phyloP scores from a whole-genome alignment of 345 rosid genomes.

The Excoecaria cochinchinensis region DNA sequence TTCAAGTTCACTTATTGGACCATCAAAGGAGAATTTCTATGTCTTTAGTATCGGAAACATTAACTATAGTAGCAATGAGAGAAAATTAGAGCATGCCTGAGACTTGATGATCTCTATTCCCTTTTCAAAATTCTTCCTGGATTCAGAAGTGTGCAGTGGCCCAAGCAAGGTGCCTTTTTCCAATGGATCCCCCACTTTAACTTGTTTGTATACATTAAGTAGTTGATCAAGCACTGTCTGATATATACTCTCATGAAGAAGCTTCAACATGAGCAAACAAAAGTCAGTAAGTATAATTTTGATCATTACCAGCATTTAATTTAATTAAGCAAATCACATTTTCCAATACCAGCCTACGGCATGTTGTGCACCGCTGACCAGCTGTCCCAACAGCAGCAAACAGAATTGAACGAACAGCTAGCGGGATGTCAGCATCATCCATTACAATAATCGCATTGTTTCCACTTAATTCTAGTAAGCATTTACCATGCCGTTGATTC shows the following conservation, averaged over 20 bases:
- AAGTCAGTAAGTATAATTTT: conserved; percentile 8
- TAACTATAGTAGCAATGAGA: not conserved
- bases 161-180: conserved; percentile 86
- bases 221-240: conserved; percentile 70
- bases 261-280: conserved; percentile 45
- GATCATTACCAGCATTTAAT: not conserved
- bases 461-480: conserved; percentile 91
- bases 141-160: conserved; percentile 73
- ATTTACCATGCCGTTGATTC: conserved; percentile 79
- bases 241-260: conserved; percentile 83
- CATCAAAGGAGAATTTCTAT: not conserved
- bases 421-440: conserved; percentile 85
- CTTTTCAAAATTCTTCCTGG: conserved; percentile 71
- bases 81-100: conserved; percentile 51
- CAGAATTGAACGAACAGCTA: conserved; percentile 83
- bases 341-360: conserved; percentile 87
- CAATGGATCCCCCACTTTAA: conserved; percentile 85
- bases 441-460: conserved; percentile 92
- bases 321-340: conserved; percentile 10
- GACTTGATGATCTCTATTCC: conserved; percentile 85
- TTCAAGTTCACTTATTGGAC: not conserved
- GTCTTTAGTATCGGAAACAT: no score
- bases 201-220: conserved; percentile 72
- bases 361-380: conserved; percentile 98
- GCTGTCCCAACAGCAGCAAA: conserved; percentile 99